These are phyloP conservation scores for Bryoglossum gracile DNA, from an alignment of 495 filamentous ascomycete genomes.

Conservation along the genomic window DNA sequence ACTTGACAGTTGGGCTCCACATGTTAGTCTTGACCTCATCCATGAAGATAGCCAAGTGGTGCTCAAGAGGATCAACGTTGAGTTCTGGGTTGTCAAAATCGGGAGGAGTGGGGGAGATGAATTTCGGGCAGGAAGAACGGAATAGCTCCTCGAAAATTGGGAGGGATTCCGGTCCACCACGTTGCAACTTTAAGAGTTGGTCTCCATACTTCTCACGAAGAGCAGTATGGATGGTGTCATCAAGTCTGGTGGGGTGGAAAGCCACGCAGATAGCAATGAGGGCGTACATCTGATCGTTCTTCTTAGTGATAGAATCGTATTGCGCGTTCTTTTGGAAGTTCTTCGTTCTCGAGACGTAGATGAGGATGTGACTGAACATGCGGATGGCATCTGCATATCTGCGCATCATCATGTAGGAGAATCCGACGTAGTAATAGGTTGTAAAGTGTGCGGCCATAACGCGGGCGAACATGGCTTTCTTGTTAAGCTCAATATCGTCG, in stretches of 20 bases:
- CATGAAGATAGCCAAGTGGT: slow-evolving; percentile 97
- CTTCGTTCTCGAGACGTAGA: slow-evolving; percentile 98
- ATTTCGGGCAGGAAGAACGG: slow-evolving; percentile 92
- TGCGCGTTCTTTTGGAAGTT: slow-evolving; percentile 99
- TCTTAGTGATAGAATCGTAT: slow-evolving; percentile 97
- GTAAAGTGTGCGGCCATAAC: slow-evolving; percentile 99
- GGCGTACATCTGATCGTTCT: slow-evolving; percentile 99
- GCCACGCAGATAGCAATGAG: slow-evolving; percentile 97
- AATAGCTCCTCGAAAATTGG: slow-evolving; percentile 97
- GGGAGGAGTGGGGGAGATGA: slow-evolving; percentile 94
- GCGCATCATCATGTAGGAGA: slow-evolving; percentile 99
- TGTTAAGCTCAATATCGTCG: slow-evolving; percentile 98
- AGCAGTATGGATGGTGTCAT: slow-evolving; percentile 98
- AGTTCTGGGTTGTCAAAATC: slow-evolving; percentile 92
- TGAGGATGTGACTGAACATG: slow-evolving; percentile 98
- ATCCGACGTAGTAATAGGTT: slow-evolving; percentile 99
- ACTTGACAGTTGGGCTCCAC: slow-evolving; percentile 89
- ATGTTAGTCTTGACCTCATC: slow-evolving; percentile 98
- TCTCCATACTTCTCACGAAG: slow-evolving; percentile 98
- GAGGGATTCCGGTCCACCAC: slow-evolving; percentile 87
- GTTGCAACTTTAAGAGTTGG: slow-evolving; percentile 90
- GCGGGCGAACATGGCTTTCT: slow-evolving; percentile 99
- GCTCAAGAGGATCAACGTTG: slow-evolving; percentile 95
- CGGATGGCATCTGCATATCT: slow-evolving; percentile 97
- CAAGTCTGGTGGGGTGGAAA: slow-evolving; percentile 90